Conservation (phyloP, 2,329 filamentous ascomycete species). For the Epichloe gansuensis region DNA sequence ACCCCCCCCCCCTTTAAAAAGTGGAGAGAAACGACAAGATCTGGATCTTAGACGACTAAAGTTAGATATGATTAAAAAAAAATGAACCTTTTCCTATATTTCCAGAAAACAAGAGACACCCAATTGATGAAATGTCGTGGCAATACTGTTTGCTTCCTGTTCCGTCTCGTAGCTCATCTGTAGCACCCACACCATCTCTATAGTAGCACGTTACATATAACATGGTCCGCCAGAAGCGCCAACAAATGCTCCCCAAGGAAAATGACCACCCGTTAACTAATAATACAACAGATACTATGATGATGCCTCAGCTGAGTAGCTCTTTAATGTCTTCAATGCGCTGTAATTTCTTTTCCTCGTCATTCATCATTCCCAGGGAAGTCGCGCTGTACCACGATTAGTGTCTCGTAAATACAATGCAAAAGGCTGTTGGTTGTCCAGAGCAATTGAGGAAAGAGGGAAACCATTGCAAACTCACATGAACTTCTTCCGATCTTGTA, state of each 20-base stretch:
- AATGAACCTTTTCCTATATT: no score
- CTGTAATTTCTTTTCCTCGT: conserved; percentile 83
- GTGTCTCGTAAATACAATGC: no score
- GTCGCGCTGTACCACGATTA: conserved; percentile 51
- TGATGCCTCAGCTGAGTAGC: conserved; percentile 48
- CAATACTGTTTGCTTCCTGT: no score
- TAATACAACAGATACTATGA: neutral
- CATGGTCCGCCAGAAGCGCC: neutral
- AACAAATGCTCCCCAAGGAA: neutral
- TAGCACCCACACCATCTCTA: no score
- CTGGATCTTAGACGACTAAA: neutral
- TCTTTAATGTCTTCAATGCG: conserved; percentile 91
- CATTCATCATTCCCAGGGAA: conserved; percentile 84
- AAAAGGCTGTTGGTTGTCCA: no score
- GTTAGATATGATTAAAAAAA: neutral
- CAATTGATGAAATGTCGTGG: no score
- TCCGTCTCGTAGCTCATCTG: neutral
- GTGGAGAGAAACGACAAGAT: neutral
- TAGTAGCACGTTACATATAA: neutral
- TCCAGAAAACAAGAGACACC: no score
- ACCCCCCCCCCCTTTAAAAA: neutral
- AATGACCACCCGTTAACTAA: neutral
- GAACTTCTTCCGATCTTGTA: conserved; percentile 94
- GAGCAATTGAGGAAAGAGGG: neutral
- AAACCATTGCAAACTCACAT: conserved; percentile 47